phyloP scores from a whole-genome alignment of 2,329 filamentous ascomycete species.

The Diplodia seriata region DNA sequence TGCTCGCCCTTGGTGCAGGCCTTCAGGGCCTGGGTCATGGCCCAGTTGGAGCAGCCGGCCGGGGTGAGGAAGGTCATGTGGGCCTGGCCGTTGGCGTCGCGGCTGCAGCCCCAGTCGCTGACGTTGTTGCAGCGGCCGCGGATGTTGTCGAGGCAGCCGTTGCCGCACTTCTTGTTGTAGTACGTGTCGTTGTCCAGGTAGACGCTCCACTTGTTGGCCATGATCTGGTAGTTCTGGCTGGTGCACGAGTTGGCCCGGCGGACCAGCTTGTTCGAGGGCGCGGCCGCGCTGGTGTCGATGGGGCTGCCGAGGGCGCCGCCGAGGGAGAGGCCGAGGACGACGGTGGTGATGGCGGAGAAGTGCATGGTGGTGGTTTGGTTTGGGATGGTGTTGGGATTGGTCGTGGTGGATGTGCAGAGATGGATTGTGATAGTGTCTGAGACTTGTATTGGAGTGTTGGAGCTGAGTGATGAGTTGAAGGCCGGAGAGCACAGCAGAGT shows the following conservation, averaged over 20 bases:
- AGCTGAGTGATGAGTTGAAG: background rate
- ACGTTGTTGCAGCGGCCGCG: background rate
- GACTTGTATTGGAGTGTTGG: background rate
- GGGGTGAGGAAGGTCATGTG: background rate
- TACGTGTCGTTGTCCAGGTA: background rate
- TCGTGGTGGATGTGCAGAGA: background rate
- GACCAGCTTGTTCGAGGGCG: too few species aligned
- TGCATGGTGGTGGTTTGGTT: background rate
- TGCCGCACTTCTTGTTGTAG: constrained; percentile 8
- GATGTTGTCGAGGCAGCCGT: constrained; percentile 22
- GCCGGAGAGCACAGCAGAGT: background rate
- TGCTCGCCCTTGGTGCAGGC: background rate
- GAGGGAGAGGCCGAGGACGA: background rate
- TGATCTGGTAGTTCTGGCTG: too few species aligned
- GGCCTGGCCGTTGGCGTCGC: background rate
- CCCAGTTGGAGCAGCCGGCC: background rate
- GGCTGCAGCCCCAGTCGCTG: background rate
- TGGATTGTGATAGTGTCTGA: background rate
- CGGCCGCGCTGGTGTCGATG: too few species aligned
- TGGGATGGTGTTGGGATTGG: background rate
- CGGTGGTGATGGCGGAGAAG: background rate
- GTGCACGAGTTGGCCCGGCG: constrained; percentile 1
- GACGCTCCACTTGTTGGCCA: background rate
- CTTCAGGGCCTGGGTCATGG: background rate
- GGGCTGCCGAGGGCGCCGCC: constrained; percentile 10